A percentile compares a stretch with the other conserved stretches of the same genome.
Evolutionary conservation across 1,284 basidiomycete genomes (phyloP).

Genomic region (Cryptococcus sp.): DNA sequence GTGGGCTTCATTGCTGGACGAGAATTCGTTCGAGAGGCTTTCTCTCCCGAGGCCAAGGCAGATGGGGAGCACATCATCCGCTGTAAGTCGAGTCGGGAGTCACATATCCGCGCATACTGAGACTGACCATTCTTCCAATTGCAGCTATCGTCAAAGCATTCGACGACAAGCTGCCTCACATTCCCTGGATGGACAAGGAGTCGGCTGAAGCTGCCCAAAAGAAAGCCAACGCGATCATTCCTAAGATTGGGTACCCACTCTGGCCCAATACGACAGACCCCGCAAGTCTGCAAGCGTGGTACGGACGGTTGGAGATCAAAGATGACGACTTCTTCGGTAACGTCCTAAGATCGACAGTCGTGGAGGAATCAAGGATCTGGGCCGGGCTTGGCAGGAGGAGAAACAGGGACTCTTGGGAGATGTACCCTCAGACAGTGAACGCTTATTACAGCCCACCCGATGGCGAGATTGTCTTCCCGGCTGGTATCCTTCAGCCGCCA

Average conservation of each 20-base stretch:
- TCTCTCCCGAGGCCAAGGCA: constrained; percentile 75
- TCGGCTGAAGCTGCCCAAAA: constrained; percentile 79
- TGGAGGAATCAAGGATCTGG: constrained; percentile 64
- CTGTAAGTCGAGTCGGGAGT: constrained; percentile 54
- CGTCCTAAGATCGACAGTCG: constrained; percentile 45
- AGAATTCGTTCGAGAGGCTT: constrained; percentile 82
- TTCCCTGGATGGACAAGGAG: constrained; percentile 90
- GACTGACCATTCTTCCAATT: neutral
- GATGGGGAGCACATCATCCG: constrained; percentile 83
- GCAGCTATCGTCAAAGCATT: constrained; percentile 81
- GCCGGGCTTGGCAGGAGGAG: constrained; percentile 69
- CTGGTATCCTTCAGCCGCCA: constrained; percentile 88
- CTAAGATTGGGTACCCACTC: constrained; percentile 67
- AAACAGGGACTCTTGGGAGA: constrained; percentile 76
- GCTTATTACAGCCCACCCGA: constrained; percentile 51
- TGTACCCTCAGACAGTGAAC: constrained; percentile 53
- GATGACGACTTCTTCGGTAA: constrained; percentile 81
- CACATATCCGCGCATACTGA: neutral
- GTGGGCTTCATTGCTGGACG: constrained; percentile 59
- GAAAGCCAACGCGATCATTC: constrained; percentile 62
- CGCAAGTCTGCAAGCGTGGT: constrained; percentile 72
- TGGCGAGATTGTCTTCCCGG: constrained; percentile 88
- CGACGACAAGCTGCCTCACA: constrained; percentile 70
- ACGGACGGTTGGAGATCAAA: constrained; percentile 67
- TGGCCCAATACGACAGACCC: constrained; percentile 79